These are phyloP conservation scores for Backusella circina DNA, from an alignment of 192 early-diverging fungal genomes.

Conservation along the genomic window DNA sequence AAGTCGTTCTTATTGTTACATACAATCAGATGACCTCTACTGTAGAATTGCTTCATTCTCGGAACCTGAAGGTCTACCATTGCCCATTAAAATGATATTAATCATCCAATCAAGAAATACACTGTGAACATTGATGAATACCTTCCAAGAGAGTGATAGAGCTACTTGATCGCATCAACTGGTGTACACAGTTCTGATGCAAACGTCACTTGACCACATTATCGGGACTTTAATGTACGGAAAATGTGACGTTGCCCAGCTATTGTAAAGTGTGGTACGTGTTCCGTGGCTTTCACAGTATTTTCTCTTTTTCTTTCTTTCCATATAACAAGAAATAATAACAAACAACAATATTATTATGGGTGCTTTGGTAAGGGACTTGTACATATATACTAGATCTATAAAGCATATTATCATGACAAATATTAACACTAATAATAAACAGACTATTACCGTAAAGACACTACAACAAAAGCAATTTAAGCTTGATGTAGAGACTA, in stretches of 20 bases:
- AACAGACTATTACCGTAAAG: slow-evolving; percentile 81
- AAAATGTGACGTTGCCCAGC: not conserved
- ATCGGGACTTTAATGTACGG: not conserved
- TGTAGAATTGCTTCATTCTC: not conserved
- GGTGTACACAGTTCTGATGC: not conserved
- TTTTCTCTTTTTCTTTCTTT: not conserved
- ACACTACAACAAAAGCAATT: slow-evolving; percentile 87
- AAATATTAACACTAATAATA: not conserved
- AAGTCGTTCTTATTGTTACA: not conserved
- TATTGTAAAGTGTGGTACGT: not conserved
- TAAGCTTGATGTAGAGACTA: slow-evolving; percentile 70
- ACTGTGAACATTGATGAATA: not conserved
- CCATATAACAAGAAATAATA: not conserved
- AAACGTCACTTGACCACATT: not conserved
- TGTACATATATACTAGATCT: not conserved
- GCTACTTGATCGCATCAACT: not conserved
- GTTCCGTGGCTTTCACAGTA: not conserved
- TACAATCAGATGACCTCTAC: not conserved
- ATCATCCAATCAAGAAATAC: not conserved
- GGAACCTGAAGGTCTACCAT: not conserved
- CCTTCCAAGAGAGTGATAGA: not conserved
- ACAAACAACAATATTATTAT: not conserved
- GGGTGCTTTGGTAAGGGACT: not conserved
- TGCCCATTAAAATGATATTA: not conserved
- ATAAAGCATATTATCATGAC: not conserved